Evolutionary conservation across 352 stramenopile genomes (phyloP), one percentile per base, ranked within the genome.

Genomic region (Phytophthora boehmeriae): DNA sequence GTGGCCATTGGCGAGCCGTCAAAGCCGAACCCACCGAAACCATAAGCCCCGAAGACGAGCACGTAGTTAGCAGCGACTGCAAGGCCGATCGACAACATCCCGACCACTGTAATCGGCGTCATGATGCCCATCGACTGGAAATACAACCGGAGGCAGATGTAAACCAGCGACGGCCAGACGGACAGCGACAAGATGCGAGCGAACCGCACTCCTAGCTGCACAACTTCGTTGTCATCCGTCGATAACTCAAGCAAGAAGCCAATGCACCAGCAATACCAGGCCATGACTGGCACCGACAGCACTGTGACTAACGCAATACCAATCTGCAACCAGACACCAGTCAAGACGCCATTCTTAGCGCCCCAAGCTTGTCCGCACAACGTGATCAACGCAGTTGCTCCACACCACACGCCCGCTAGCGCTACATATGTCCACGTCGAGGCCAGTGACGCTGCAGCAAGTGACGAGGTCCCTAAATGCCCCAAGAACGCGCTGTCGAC

Each of bases 71-170:
- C 75, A 2, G 60, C 70, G 49, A 76, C 68, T 0, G 85, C 80
- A 4, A 94, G 69, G 14, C 69, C 64, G 44, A 94, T 89, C n/a
- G 85, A 90, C 9, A 88, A 46, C 17, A 75, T 70, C 8, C 85
- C 85, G 10, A 92, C 83, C 14, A 90, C 62, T 0, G 83, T 92
- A 4, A 86, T 90, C 4, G 85, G 80, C 4, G 73, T 71, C 73
- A 91, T 89, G 71, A 92, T 89, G 17, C 79, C 80, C 78, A 95
- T 91, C 0, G 82, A 84, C 59, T 95, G 86, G 62, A 95, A 92
- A 70, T 95, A 95, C 5, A 88, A 69, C 0, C 86, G 78, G 45
- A 92, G 64, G 54, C 85, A 94, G 5, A 79, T 83, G 67, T 94
- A 94, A 8, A 81, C 59, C 14, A 94, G 68, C n/a, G 77, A 83